phyloP scores from a whole-genome alignment of 352 stramenopile species.

The Globisporangium polare region DNA sequence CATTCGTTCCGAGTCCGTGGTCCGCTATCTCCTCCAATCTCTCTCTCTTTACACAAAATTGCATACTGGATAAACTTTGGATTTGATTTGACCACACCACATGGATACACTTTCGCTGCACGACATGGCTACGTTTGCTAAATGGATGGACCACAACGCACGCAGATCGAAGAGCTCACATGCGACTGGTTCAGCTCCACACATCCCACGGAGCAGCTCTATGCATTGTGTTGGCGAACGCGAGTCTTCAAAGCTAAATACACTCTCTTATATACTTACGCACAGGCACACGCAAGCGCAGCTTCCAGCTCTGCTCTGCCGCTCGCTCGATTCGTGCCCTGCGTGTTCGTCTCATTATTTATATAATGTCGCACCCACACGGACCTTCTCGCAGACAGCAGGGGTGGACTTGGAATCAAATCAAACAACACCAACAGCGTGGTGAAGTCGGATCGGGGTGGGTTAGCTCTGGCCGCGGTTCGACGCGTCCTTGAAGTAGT shows the following conservation, averaged over 20 bases:
- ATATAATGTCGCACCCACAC: background rate
- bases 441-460: background rate
- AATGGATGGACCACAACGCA: background rate
- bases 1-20: background rate
- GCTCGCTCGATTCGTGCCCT: background rate
- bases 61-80: background rate
- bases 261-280: conserved; percentile 3
- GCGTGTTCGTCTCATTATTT: background rate
- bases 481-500: conserved; percentile 65
- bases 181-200: background rate
- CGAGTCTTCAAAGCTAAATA: background rate
- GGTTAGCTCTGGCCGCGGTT: conserved; percentile 4
- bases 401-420: background rate
- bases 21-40: background rate
- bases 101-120: background rate
- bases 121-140: conserved; percentile 1
- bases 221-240: background rate
- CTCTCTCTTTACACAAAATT: conserved; percentile 1
- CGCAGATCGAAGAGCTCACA: background rate
- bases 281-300: conserved; percentile 1
- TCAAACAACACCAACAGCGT: background rate
- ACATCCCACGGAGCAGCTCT: too few species aligned
- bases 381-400: background rate
- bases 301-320: background rate
- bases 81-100: background rate